These are phyloP conservation scores for Sporothrix curviconia DNA, from an alignment of 2,329 filamentous ascomycete species.

Conservation along the genomic window DNA sequence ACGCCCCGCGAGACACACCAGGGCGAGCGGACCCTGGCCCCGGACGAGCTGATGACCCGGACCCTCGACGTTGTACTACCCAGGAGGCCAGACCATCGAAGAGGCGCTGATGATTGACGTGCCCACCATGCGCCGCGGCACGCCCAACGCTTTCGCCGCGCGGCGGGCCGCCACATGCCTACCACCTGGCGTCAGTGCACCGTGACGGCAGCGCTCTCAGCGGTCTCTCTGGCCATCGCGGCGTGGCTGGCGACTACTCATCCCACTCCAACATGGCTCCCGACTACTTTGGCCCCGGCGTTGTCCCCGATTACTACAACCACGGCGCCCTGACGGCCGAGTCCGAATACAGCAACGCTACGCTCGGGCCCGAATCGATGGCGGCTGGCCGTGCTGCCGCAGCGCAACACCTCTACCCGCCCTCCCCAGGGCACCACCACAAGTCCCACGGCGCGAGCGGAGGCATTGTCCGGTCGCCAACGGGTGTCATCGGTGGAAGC, in stretches of 20 bases:
- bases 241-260: slow-evolving; percentile 69
- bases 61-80: slow-evolving; percentile 77
- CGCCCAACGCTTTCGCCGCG: slow-evolving; percentile 73
- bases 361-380: background rate
- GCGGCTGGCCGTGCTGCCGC: background rate
- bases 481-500: too few species aligned
- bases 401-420: slow-evolving; percentile 22
- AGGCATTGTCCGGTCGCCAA: slow-evolving; percentile 9
- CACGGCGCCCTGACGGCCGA: background rate
- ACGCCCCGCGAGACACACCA: slow-evolving; percentile 56
- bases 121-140: slow-evolving; percentile 45
- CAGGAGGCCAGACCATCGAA: slow-evolving; percentile 77
- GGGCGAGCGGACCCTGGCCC: slow-evolving; percentile 65
- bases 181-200: background rate
- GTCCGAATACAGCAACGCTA: slow-evolving; percentile 10
- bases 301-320: slow-evolving; percentile 18
- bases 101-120: slow-evolving; percentile 91
- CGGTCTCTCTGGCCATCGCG: too few species aligned
- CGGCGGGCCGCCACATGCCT: slow-evolving; percentile 37
- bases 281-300: slow-evolving; percentile 73
- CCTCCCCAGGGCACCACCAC: slow-evolving; percentile 7
- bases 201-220: background rate
- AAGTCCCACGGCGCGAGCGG: slow-evolving; percentile 2
- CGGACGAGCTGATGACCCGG: slow-evolving; percentile 75
- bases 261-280: slow-evolving; percentile 42